Evolutionary conservation across 2,329 filamentous ascomycete species (phyloP).

Genomic region (Emergomyces africanus): DNA sequence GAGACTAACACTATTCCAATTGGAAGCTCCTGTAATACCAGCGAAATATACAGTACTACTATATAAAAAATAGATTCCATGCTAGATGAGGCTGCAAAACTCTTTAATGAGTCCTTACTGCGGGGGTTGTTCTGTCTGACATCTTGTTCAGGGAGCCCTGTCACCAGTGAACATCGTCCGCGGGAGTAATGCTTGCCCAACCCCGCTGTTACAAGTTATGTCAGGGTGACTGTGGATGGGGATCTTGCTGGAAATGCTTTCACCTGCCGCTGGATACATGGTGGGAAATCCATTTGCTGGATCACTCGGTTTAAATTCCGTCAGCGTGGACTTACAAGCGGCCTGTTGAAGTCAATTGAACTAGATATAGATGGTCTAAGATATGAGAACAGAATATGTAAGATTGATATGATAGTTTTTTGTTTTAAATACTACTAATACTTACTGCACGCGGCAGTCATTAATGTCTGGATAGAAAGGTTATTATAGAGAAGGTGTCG

Average conservation of each 20-base stretch:
- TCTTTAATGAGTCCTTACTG: slow-evolving; percentile 23
- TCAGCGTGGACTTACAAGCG: slow-evolving; percentile 23
- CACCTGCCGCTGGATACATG: slow-evolving; percentile 23
- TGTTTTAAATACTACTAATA: no score
- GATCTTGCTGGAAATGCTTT: slow-evolving; percentile 18
- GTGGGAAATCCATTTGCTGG: slow-evolving; percentile 25
- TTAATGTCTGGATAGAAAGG: no score
- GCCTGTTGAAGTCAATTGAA: slow-evolving; percentile 21
- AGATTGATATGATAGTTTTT: no score
- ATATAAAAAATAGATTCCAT: slow-evolving; percentile 14
- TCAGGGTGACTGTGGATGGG: slow-evolving; percentile 7
- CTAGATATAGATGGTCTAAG: slow-evolving; percentile 17
- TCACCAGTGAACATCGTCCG: slow-evolving; percentile 5
- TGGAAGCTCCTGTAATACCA: not conserved
- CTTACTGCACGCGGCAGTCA: no score
- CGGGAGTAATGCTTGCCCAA: slow-evolving; percentile 7
- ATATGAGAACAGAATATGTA: no score
- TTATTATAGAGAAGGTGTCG: no score
- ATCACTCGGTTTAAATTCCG: slow-evolving; percentile 31
- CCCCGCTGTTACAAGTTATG: slow-evolving; percentile 1
- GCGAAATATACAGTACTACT: not conserved
- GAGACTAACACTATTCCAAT: not conserved
- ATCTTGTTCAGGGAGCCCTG: slow-evolving; percentile 5
- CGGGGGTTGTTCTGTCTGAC: slow-evolving; percentile 25
- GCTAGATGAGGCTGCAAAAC: slow-evolving; percentile 22